Evolutionary conservation across 495 filamentous ascomycete species (phyloP).

Genomic region (Daldinia decipiens): DNA sequence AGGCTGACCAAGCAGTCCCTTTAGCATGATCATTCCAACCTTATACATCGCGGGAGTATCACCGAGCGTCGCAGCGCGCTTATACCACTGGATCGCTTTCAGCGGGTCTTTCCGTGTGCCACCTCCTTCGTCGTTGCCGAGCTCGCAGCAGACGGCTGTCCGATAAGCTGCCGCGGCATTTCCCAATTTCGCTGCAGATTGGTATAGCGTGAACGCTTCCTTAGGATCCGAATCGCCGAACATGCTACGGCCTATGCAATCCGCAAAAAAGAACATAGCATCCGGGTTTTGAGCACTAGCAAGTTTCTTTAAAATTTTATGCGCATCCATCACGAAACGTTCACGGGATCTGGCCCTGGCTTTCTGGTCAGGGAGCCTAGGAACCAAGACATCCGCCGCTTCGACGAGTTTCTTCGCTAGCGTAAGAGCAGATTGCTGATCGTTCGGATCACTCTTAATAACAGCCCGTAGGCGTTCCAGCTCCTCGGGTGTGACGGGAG

Average conservation of each 20-base stretch:
- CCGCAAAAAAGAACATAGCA: constrained; percentile 93
- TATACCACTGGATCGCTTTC: constrained; percentile 98
- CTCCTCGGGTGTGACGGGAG: constrained; percentile 79
- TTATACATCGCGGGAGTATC: constrained; percentile 98
- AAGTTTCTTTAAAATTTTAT: constrained; percentile 91
- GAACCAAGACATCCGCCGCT: constrained; percentile 79
- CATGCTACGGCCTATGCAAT: constrained; percentile 82
- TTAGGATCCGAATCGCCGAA: constrained; percentile 78
- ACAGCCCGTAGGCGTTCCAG: constrained; percentile 75
- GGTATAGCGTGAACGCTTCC: constrained; percentile 91
- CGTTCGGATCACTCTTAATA: constrained; percentile 74
- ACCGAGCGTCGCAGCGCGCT: constrained; percentile 86
- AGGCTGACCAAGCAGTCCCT: constrained; percentile 92
- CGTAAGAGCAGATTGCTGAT: constrained; percentile 73
- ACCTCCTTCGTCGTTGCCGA: constrained; percentile 92
- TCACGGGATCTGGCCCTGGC: constrained; percentile 80
- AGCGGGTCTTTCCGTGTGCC: constrained; percentile 89
- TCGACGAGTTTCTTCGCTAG: constrained; percentile 89
- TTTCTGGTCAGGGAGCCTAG: constrained; percentile 77
- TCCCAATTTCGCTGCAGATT: constrained; percentile 88
- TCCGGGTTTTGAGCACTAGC: constrained; percentile 72
- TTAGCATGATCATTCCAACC: constrained; percentile 93
- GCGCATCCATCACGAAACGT: constrained; percentile 82
- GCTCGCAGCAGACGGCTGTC: constrained; percentile 96
- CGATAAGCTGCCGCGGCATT: constrained; percentile 90